Evolutionary conservation across 2,329 filamentous ascomycete species (phyloP).

Genomic region (Nannizziopsis barbatae): DNA sequence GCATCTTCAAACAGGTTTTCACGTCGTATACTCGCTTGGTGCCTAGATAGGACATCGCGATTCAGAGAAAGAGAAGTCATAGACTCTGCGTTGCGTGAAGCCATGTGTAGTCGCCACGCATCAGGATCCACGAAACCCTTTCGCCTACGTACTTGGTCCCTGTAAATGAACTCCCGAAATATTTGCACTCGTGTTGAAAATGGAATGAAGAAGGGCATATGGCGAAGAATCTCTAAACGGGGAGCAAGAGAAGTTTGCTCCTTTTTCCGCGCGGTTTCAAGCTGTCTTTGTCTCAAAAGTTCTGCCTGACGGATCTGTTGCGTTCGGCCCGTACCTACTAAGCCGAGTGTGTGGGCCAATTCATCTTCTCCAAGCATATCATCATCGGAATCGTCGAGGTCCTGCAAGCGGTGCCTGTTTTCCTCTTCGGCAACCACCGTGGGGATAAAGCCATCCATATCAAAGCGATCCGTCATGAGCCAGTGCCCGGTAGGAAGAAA

Average conservation of each 20-base stretch:
- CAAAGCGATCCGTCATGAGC: constrained; percentile 81
- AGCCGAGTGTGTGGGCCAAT: constrained; percentile 25
- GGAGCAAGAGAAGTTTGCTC: constrained; percentile 71
- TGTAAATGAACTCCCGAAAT: constrained; percentile 79
- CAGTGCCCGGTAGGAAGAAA: constrained; percentile 80
- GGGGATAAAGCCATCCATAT: constrained; percentile 78
- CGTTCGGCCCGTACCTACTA: constrained; percentile 49
- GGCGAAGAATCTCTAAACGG: constrained; percentile 77
- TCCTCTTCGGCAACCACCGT: constrained; percentile 84
- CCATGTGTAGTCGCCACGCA: constrained; percentile 55
- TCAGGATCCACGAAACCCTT: constrained; percentile 61
- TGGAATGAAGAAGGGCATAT: constrained; percentile 94
- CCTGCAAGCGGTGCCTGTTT: constrained; percentile 55
- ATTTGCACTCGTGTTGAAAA: constrained; percentile 86
- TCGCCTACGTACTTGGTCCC: constrained; percentile 65
- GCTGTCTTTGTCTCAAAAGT: constrained; percentile 51
- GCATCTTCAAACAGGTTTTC: constrained; percentile 77
- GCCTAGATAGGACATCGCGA: constrained; percentile 40
- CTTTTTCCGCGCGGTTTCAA: constrained; percentile 56
- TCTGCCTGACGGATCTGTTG: constrained; percentile 54
- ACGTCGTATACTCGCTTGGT: constrained; percentile 70
- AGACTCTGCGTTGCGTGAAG: constrained; percentile 34
- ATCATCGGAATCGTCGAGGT: constrained; percentile 44
- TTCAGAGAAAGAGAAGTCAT: no score
- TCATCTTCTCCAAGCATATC: constrained; percentile 31